A percentile compares a stretch with the other conserved stretches of the same genome.
phyloP scores from a whole-genome alignment of 441 rosid genomes.

The Brassica balearica region DNA sequence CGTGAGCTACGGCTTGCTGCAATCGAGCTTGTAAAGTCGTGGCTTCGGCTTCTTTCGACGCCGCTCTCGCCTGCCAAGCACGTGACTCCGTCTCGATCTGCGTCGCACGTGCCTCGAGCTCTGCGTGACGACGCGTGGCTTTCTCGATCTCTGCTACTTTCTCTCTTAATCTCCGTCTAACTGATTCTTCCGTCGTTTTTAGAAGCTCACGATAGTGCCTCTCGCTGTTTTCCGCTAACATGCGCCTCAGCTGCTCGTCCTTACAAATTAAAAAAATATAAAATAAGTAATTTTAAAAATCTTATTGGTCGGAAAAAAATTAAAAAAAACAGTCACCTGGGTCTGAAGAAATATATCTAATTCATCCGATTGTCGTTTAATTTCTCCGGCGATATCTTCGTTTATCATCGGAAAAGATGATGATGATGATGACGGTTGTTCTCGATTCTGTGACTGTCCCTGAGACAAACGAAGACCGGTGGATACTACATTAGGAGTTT shows the following conservation, averaged over 20 bases:
- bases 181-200: constrained; percentile 65
- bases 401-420: constrained; percentile 48
- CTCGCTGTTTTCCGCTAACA: constrained; percentile 70
- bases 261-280: not conserved
- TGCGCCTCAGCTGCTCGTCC: constrained; percentile 82
- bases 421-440: constrained; percentile 45
- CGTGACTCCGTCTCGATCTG: constrained; percentile 76
- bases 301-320: not conserved
- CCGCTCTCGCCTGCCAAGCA: constrained; percentile 81
- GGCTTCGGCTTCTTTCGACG: constrained; percentile 77
- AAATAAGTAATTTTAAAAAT: not conserved
- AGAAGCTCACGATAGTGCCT: constrained; percentile 75
- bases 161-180: constrained; percentile 61
- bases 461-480: constrained; percentile 84
- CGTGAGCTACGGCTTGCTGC: constrained; percentile 65
- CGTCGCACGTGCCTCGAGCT: constrained; percentile 80
- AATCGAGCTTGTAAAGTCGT: constrained; percentile 76
- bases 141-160: constrained; percentile 57
- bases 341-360: constrained; percentile 75
- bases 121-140: constrained; percentile 55
- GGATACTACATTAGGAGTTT: constrained; percentile 66
- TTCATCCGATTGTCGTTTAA: constrained; percentile 76
- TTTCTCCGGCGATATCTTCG: constrained; percentile 65
- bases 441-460: constrained; percentile 53
- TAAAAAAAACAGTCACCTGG: constrained; percentile 56